phyloP scores from a whole-genome alignment of 2,329 filamentous ascomycete genomes.

The Monosporascus ibericus region DNA sequence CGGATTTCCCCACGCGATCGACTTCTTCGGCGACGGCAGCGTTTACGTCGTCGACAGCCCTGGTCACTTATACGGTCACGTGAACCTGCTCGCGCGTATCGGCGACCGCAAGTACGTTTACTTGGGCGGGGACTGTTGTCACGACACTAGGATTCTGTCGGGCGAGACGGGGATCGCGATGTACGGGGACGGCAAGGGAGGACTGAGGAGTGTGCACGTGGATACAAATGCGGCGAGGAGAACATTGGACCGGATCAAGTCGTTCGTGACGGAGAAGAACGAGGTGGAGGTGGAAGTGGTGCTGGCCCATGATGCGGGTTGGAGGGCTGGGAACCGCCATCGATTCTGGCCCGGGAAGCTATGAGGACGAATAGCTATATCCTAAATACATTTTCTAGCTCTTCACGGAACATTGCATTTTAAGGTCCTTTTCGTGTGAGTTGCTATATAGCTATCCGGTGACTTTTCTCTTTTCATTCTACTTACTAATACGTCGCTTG shows the following conservation, averaged over 20 bases:
- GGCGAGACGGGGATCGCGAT: conserved; percentile 46
- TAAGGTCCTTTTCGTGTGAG: too few species aligned
- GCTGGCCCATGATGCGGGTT: conserved; percentile 43
- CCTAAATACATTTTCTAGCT: background rate
- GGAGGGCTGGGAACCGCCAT: conserved; percentile 33
- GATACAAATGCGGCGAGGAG: conserved; percentile 37
- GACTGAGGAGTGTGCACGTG: conserved; percentile 42
- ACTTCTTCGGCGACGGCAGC: conserved; percentile 40
- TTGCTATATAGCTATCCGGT: too few species aligned
- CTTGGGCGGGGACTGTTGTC: conserved; percentile 48
- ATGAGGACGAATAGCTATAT: conserved; percentile 5
- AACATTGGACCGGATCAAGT: conserved; percentile 34
- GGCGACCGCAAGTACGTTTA: conserved; percentile 36
- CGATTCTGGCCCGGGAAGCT: conserved; percentile 27
- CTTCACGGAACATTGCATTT: background rate
- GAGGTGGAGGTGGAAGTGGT: conserved; percentile 38
- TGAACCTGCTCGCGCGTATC: conserved; percentile 41
- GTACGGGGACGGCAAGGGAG: conserved; percentile 39
- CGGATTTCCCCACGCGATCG: conserved; percentile 37
- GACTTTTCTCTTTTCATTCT: too few species aligned
- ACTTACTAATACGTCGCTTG: too few species aligned
- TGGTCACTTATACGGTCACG: conserved; percentile 44
- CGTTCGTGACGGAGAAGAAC: conserved; percentile 27
- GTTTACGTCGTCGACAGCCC: conserved; percentile 43
- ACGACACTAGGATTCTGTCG: conserved; percentile 43